A percentile compares a stretch with the other conserved stretches of the same genome.
phyloP scores from a whole-genome alignment of 495 filamentous ascomycete species.

The Sordaria brevicollis region DNA sequence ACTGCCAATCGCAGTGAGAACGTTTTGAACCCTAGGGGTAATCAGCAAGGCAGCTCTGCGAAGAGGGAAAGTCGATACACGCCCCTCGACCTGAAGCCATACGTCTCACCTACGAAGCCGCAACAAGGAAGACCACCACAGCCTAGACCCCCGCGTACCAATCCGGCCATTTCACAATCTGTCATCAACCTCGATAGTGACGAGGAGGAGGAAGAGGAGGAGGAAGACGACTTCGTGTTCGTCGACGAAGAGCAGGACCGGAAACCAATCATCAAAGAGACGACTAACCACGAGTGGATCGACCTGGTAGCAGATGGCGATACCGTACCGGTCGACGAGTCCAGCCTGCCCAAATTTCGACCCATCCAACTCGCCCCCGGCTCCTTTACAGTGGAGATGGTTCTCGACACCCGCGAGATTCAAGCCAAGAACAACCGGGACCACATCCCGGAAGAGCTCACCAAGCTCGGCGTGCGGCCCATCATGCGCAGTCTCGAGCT shows the following conservation, averaged over 20 bases:
- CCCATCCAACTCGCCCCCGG: slow-evolving; percentile 53
- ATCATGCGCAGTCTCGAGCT: slow-evolving; percentile 60
- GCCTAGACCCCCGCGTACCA: neutral
- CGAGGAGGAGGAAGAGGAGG: too few relatives aligned
- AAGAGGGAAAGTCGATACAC: neutral
- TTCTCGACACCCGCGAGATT: slow-evolving; percentile 71
- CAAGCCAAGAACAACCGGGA: slow-evolving; percentile 66
- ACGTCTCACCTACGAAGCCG: neutral
- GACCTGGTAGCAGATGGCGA: slow-evolving; percentile 34
- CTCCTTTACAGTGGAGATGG: slow-evolving; percentile 60
- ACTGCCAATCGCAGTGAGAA: neutral
- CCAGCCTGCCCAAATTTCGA: slow-evolving; percentile 37
- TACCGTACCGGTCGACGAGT: slow-evolving; percentile 11
- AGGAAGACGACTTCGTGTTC: slow-evolving; percentile 1
- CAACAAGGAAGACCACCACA: neutral
- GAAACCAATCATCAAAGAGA: neutral
- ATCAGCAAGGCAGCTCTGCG: neutral
- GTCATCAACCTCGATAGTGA: neutral
- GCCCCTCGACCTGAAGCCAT: neutral
- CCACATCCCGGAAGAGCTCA: slow-evolving; percentile 65
- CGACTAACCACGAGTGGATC: slow-evolving; percentile 8
- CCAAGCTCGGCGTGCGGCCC: slow-evolving; percentile 52
- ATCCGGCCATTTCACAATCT: neutral
- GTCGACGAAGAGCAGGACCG: slow-evolving; percentile 9
- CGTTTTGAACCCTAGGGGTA: neutral